phyloP scores from a whole-genome alignment of 805 yeast genomes.

The Candida broadrunensis region DNA sequence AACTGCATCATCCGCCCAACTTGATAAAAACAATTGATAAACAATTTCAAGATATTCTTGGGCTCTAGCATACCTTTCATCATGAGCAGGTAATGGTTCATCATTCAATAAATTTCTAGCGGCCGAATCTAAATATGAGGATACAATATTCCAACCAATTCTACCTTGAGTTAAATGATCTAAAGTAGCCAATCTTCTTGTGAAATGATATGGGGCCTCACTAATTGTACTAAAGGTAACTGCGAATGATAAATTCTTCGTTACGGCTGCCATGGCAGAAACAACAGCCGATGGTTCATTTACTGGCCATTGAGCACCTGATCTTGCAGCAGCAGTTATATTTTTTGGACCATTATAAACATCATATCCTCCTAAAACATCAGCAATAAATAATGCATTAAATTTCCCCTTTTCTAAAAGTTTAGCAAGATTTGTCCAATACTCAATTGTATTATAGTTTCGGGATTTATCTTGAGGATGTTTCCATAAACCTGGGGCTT shows the following conservation, averaged over 20 bases:
- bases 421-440: constrained; percentile 39
- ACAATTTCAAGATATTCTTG: constrained; percentile 41
- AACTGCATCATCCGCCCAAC: constrained; percentile 45
- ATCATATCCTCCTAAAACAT: constrained; percentile 38
- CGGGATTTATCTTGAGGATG: constrained; percentile 34
- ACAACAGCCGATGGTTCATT: constrained; percentile 36
- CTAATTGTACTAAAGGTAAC: constrained; percentile 42
- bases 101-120: constrained; percentile 37
- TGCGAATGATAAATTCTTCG: constrained; percentile 39
- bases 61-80: constrained; percentile 38
- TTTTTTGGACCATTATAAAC: constrained; percentile 40
- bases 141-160: constrained; percentile 47
- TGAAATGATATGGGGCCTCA: constrained; percentile 41
- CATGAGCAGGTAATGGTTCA: constrained; percentile 36
- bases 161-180: constrained; percentile 44
- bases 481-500: constrained; percentile 33
- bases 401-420: constrained; percentile 38
- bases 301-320: constrained; percentile 34
- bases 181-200: constrained; percentile 42
- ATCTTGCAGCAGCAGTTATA: constrained; percentile 31
- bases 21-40: constrained; percentile 35
- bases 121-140: constrained; percentile 41
- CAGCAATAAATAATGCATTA: constrained; percentile 40
- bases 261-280: constrained; percentile 44
- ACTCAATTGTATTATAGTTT: constrained; percentile 17